Percentiles rank a stretch among this genome's conserved stretches.
Conservation (phyloP, 352 stramenopile genomes). For the Phytopythium kandeliae region DNA sequence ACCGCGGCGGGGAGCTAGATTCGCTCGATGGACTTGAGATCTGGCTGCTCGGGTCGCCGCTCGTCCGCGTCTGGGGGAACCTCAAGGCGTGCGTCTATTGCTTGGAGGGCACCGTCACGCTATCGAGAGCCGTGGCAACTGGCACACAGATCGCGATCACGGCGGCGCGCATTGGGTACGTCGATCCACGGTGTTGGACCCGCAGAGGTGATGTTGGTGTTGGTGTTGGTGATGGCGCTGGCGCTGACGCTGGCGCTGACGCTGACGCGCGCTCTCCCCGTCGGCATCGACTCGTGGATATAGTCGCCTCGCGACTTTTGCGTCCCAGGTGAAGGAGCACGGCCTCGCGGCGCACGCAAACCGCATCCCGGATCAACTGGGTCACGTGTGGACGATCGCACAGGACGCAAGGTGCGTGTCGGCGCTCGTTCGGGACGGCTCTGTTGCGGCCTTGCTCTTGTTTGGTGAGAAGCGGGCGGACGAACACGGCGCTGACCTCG, state of each 20-base stretch:
- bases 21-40: slow-evolving; percentile 60
- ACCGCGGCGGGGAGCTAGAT: slow-evolving; percentile 31
- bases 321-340: slow-evolving; percentile 34
- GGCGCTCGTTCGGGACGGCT: background rate
- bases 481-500: no score
- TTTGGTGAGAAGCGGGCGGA: no score
- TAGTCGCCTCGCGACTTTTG: slow-evolving; percentile 41
- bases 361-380: slow-evolving; percentile 60
- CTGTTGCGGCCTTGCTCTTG: no score
- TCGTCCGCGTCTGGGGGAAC: slow-evolving; percentile 71
- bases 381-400: slow-evolving; percentile 37
- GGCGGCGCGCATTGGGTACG: slow-evolving; percentile 40
- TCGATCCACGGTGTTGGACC: no score
- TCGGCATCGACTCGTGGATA: background rate
- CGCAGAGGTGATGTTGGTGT: background rate
- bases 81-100: slow-evolving; percentile 64
- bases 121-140: slow-evolving; percentile 52
- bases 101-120: slow-evolving; percentile 55
- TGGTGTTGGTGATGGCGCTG: background rate
- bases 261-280: no score
- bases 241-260: background rate
- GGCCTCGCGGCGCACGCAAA: slow-evolving; percentile 45
- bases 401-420: slow-evolving; percentile 46
- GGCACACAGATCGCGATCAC: slow-evolving; percentile 51
- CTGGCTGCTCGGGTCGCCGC: slow-evolving; percentile 58